phyloP scores from a whole-genome alignment of 164 flowering plant genomes.

The Sextonia rubra region DNA sequence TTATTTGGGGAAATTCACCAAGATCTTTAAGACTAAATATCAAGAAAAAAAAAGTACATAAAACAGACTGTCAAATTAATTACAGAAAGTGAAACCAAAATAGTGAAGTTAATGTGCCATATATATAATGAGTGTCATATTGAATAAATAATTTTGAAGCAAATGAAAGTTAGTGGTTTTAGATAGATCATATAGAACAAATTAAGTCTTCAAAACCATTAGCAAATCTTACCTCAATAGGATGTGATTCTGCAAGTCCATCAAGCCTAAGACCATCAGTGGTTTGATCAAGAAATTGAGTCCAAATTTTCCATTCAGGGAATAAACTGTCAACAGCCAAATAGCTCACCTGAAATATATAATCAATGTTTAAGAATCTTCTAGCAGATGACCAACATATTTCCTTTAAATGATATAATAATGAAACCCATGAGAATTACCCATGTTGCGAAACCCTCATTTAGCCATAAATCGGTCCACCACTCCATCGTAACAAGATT shows the following conservation, averaged over 20 bases:
- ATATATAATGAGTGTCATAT: no score
- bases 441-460: slow-evolving; percentile 99
- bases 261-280: slow-evolving; percentile 84
- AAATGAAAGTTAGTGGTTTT: not conserved
- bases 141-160: not conserved
- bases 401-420: not conserved
- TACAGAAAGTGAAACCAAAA: not conserved
- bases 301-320: slow-evolving; percentile 98
- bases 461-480: slow-evolving; percentile 99
- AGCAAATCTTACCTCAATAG: slow-evolving; percentile 67
- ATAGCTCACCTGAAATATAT: slow-evolving; percentile 69
- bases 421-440: slow-evolving; percentile 31
- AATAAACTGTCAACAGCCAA: slow-evolving; percentile 82
- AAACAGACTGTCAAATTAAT: no score
- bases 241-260: slow-evolving; percentile 91
- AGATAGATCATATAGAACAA: not conserved
- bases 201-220: not conserved
- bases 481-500: slow-evolving; percentile 99
- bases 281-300: slow-evolving; percentile 85
- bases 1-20: not conserved
- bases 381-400: not conserved
- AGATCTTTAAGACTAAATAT: not conserved
- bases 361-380: not conserved
- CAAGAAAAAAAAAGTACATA: not conserved
- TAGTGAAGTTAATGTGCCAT: not conserved